Evolutionary conservation across 1,284 basidiomycete species (phyloP).

Genomic region (Amylostereum chailletii): DNA sequence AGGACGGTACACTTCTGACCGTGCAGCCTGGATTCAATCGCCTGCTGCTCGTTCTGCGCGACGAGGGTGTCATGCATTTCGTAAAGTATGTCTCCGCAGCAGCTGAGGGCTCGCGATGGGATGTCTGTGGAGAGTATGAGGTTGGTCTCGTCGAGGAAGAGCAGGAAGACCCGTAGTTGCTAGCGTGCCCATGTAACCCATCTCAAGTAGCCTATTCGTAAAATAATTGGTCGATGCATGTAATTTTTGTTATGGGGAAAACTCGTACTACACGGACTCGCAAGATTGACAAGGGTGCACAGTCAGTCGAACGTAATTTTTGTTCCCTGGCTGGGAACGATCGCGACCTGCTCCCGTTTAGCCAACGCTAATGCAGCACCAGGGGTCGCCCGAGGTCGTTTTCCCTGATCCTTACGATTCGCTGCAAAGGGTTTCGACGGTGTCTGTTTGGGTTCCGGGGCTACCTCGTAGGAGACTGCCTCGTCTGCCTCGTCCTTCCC

Average conservation of each 20-base stretch:
- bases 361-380: constrained; percentile 89
- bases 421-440: background rate
- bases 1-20: constrained; percentile 82
- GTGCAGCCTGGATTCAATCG: constrained; percentile 90
- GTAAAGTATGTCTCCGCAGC: constrained; percentile 89
- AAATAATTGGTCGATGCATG: no score
- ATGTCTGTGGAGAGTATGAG: constrained; percentile 84
- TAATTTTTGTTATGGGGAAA: background rate
- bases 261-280: background rate
- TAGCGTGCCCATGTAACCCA: background rate
- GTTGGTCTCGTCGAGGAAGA: constrained; percentile 63
- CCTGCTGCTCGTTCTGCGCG: constrained; percentile 83
- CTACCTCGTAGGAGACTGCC: background rate
- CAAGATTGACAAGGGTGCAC: background rate
- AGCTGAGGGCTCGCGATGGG: constrained; percentile 85
- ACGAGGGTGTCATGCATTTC: constrained; percentile 90
- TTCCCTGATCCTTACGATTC: constrained; percentile 5
- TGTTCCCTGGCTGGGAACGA: constrained; percentile 72
- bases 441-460: constrained; percentile 3
- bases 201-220: no score
- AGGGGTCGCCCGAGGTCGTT: constrained; percentile 55
- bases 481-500: background rate
- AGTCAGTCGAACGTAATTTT: constrained; percentile 66
- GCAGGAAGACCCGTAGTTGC: constrained; percentile 14
- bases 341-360: constrained; percentile 77